Base-by-base conservation (phyloP, 352 stramenopile genomes). In the Thraustochytrium striatum region DNA sequence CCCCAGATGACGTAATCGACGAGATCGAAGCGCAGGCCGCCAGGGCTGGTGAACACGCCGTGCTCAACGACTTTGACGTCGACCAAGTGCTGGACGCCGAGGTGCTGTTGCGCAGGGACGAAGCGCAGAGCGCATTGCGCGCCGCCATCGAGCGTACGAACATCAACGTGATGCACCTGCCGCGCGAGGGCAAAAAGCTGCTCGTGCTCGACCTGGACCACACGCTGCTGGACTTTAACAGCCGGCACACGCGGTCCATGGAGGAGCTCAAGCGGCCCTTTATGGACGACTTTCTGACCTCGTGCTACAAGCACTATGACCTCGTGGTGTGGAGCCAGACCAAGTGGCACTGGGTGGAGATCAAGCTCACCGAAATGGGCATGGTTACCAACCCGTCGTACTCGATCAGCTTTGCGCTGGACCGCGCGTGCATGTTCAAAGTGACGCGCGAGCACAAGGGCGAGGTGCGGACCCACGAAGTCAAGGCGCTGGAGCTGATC, bases 161-260 rank as follows among this genome's bases (percentile, higher is more conserved):
- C 28, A 84, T 93, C 28, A 85, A 91, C 75, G 86, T 93, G 25
- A 94, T 95, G 59, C 87, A 91, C 72, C 82, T 85, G 36, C 88
- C 88, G 44, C 73, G 89, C 52, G 50, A 79, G 58, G 85, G 86
- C 28, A 93, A 92, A 81, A 85, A 87, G 32, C 84, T 95, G 11
- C 78, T 95, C 28, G 91, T 95, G 8, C 84, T 95, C 35, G 91
- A 95, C 83, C 73, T 95, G 9, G 91, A 95, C 84, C 90, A 95
- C 80, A 94, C 89, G 19, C 81, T 95, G 3, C 82, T 95, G 2
- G 89, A 95, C 69, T 95, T 95, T 82, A 90, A 82, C 57, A 83
- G 78, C 2, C 86, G 84, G 79, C 81, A 84, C 41, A 53, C 78
- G 28, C 57, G 62, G 53, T 72, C 39, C 25, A 36, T 55, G 21